phyloP scores from a whole-genome alignment of 1,284 basidiomycete species.

The Sporisorium scitamineum region DNA sequence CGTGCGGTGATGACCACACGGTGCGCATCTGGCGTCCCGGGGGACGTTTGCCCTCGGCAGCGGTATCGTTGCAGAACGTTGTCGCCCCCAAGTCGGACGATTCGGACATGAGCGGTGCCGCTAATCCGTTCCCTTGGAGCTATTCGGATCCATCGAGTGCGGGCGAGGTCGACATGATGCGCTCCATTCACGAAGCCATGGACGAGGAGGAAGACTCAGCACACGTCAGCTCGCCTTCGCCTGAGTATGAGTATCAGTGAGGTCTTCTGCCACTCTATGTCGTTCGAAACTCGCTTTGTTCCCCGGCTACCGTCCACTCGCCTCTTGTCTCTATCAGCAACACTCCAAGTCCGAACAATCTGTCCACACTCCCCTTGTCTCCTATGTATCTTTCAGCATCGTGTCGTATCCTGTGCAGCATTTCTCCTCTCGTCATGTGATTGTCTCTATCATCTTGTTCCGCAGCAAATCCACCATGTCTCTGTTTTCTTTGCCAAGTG shows the following conservation, averaged over 20 bases:
- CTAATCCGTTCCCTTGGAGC: constrained; percentile 52
- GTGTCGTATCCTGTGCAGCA: background rate
- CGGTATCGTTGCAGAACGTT: constrained; percentile 8
- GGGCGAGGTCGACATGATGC: constrained; percentile 38
- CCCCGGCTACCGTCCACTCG: background rate
- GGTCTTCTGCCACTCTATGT: background rate
- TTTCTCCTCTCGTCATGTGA: background rate
- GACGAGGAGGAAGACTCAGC: constrained; percentile 22
- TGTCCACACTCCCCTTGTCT: background rate
- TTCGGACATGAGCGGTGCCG: constrained; percentile 40
- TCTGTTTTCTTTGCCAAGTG: background rate
- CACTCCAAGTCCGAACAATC: background rate
- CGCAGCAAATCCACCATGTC: background rate
- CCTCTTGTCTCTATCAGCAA: background rate
- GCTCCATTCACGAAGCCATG: constrained; percentile 43
- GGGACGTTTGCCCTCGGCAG: constrained; percentile 6
- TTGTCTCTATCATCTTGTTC: background rate
- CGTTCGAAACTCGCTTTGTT: no score
- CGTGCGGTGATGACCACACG: constrained; percentile 66
- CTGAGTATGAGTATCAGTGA: constrained; percentile 7
- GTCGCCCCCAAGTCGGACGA: constrained; percentile 38
- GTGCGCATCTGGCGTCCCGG: constrained; percentile 63
- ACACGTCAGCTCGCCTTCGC: constrained; percentile 12
- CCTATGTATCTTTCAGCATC: constrained; percentile 9
- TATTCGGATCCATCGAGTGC: constrained; percentile 27